Evolutionary conservation across 2,329 filamentous ascomycete genomes (phyloP).

Genomic region (Ophiostoma triangulosporum): DNA sequence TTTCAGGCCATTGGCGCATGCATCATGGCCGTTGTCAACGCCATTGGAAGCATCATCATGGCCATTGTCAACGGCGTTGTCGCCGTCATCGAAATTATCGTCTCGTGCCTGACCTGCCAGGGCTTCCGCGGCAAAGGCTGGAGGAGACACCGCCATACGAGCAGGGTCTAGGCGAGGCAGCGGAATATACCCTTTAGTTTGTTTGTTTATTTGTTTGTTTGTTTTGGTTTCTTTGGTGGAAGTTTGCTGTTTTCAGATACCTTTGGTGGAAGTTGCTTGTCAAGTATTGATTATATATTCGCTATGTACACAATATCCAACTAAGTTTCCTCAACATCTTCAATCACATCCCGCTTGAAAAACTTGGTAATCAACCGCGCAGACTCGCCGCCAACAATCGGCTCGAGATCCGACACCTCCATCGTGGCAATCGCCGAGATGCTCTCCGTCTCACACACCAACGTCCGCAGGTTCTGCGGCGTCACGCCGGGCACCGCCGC

Average conservation of each 20-base stretch:
- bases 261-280: too few species aligned
- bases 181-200: background rate
- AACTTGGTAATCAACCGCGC: constrained; percentile 67
- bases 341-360: constrained; percentile 54
- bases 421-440: constrained; percentile 79
- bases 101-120: constrained; percentile 50
- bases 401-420: constrained; percentile 56
- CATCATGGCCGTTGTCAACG: constrained; percentile 56
- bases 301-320: too few species aligned
- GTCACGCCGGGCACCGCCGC: constrained; percentile 72
- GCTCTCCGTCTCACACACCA: constrained; percentile 62
- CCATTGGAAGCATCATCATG: constrained; percentile 49
- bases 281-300: too few species aligned
- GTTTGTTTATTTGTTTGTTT: constrained; percentile 1
- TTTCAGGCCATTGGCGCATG: constrained; percentile 51
- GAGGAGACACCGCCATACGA: constrained; percentile 3
- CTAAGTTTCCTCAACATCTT: constrained; percentile 27
- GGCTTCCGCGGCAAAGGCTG: constrained; percentile 23
- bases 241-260: too few species aligned
- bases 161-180: constrained; percentile 1
- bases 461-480: constrained; percentile 57
- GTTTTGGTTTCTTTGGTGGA: background rate
- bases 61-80: constrained; percentile 57
- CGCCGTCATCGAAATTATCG: constrained; percentile 49
- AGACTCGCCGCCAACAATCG: constrained; percentile 63